A percentile compares a stretch with the other conserved stretches of the same genome.
Evolutionary conservation across 1,284 basidiomycete genomes (phyloP).

Genomic region (Marasmius sp.): DNA sequence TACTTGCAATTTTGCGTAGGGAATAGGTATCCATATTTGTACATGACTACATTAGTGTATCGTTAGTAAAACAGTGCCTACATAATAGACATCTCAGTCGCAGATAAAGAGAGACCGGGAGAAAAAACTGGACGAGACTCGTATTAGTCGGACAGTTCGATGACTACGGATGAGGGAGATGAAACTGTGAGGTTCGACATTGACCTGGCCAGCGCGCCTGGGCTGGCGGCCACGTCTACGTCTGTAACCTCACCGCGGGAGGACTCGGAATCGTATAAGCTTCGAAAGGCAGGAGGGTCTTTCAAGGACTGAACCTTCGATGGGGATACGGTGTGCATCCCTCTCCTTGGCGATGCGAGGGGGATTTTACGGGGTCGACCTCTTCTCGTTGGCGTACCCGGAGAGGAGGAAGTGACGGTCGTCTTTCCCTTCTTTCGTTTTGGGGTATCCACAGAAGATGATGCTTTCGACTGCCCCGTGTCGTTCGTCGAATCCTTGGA

Average conservation of each 20-base stretch:
- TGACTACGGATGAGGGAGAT: slow-evolving; percentile 5
- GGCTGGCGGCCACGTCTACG: not conserved
- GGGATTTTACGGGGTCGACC: not conserved
- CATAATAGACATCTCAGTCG: not conserved
- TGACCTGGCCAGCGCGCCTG: not conserved
- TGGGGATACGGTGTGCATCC: not conserved
- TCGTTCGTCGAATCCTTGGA: slow-evolving; percentile 29
- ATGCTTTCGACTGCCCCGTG: slow-evolving; percentile 18
- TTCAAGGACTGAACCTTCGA: not conserved
- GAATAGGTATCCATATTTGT: slow-evolving; percentile 2
- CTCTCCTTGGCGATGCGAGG: not conserved
- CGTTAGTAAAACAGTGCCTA: not conserved
- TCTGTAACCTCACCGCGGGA: not conserved
- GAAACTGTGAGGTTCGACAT: slow-evolving; percentile 17
- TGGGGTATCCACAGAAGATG: not conserved
- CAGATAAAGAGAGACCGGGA: not conserved
- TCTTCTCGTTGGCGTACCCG: not conserved
- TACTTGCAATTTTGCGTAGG: not conserved
- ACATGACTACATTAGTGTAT: not conserved
- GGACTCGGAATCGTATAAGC: not conserved
- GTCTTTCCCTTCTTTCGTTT: slow-evolving; percentile 14
- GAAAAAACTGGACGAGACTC: not conserved
- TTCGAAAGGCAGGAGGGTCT: not conserved
- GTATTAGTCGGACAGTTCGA: slow-evolving; percentile 4
- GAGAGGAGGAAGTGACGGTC: not conserved